Percentiles rank a stretch among this genome's conserved stretches.
phyloP scores from a whole-genome alignment of 1,284 basidiomycete genomes.

The Cutaneotrichosporon sp. region DNA sequence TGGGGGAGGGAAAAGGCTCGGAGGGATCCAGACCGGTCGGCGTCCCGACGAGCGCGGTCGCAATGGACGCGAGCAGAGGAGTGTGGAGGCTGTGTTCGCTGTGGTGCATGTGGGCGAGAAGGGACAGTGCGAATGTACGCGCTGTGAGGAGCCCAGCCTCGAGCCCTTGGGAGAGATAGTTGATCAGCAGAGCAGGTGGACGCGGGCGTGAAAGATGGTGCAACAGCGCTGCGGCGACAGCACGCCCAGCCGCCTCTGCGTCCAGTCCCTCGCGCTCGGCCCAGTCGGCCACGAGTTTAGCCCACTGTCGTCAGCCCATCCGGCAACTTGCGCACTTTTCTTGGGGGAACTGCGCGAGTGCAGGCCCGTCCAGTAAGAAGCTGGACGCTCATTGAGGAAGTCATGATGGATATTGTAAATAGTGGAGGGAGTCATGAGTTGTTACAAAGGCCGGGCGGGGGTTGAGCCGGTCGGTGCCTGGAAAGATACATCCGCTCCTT shows the following conservation, averaged over 20 bases:
- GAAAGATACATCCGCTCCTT: background rate
- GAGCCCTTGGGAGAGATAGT: conserved; percentile 38
- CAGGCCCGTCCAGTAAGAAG: conserved; percentile 22
- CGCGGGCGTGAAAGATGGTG: conserved; percentile 26
- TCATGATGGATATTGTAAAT: conserved; percentile 2
- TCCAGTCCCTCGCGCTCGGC: conserved; percentile 9
- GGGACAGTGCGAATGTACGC: conserved; percentile 28
- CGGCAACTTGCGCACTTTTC: conserved; percentile 12
- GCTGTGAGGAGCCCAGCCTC: conserved; percentile 25
- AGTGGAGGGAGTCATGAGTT: background rate
- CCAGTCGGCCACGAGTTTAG: conserved; percentile 13
- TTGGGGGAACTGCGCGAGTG: conserved; percentile 22
- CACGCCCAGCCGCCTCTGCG: conserved; percentile 15
- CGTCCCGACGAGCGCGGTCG: conserved; percentile 26
- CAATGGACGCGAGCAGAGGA: conserved; percentile 27
- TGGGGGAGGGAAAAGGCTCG: conserved; percentile 21
- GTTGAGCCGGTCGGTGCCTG: conserved; percentile 6
- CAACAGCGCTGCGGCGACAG: conserved; percentile 34
- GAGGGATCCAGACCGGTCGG: conserved; percentile 28
- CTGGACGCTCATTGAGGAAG: conserved; percentile 11
- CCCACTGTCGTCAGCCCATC: conserved; percentile 19
- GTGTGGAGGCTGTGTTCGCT: conserved; percentile 13
- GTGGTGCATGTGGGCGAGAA: conserved; percentile 31
- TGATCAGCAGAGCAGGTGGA: conserved; percentile 35
- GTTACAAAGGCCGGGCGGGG: background rate